Evolutionary conservation across 257 asterid genomes (phyloP), one percentile per base, ranked within the genome.

Genomic region (Plectranthus barbatus): DNA sequence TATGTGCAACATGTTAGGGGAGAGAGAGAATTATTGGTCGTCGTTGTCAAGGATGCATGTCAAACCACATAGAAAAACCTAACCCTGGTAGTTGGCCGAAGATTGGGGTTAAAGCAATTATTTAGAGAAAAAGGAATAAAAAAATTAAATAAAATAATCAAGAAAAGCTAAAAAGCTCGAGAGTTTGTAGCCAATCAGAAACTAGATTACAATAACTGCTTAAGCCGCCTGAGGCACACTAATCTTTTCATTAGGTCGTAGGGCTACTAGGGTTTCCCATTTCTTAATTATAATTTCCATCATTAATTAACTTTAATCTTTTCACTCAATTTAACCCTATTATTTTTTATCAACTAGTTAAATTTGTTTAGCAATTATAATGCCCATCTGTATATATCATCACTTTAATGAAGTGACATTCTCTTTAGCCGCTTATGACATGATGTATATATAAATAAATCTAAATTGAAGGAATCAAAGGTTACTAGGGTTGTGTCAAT

Each of bases 141-240:
- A 50, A 19, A 9, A 11, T 11, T 7, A 20, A 42, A 23, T 33
- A 9, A 4, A 40, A 1, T 33, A 8, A 48, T 18, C 9, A 23
- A 50, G 36, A 23, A 29, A 12, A 50, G 10, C 39, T 3, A 52
- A 24, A 52, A 52, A 31, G 36, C 5, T 4, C 51, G 50, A 56
- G 42, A 73, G 74, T 68, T 68, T 26, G 7, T 7, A 51, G 31
- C 78, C 78, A 74, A 74, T 74, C 63, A 56, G 31, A 56, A 68
- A 18, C 74, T 34, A 53, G 49, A 67, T 36, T 36, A 36, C 12
- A 1, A 1, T 8, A 5, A 36, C 12, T 36, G 41, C 41, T 36
- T 9, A 36, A 36, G 12, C 41, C 41, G 2, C 41, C 41, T 36
- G 41, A 36, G 41, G 6, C 36, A 31, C 6, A 36, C 3, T 36